Conservation (phyloP, 257 asterid species). For the Solanum acaule region DNA sequence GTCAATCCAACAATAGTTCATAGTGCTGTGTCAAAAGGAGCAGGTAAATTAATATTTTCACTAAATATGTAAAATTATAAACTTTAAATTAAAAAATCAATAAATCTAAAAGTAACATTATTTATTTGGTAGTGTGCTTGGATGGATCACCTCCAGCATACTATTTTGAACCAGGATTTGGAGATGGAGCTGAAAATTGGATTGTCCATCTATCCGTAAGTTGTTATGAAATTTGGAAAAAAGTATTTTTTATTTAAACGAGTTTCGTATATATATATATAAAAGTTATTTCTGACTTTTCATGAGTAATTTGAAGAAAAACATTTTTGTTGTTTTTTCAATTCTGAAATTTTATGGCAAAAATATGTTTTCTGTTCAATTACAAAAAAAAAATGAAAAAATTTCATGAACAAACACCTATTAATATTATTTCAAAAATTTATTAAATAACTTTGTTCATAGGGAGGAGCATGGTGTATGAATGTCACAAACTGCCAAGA, state of each 20-base stretch:
- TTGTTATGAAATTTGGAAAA: background rate
- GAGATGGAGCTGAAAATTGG: background rate
- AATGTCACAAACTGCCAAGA: background rate
- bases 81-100: background rate
- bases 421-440: background rate
- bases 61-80: background rate
- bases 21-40: background rate
- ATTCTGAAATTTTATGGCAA: background rate
- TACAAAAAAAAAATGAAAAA: background rate
- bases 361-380: background rate
- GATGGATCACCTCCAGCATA: conserved; percentile 3
- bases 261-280: background rate
- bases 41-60: background rate
- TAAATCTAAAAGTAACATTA: background rate
- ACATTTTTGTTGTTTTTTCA: no score
- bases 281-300: background rate
- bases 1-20: background rate
- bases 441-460: background rate
- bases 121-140: background rate
- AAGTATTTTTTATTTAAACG: background rate
- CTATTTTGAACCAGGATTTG: background rate
- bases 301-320: background rate
- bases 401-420: background rate
- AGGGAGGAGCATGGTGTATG: background rate
- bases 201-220: background rate